A percentile compares a stretch with the other conserved stretches of the same genome.
Conservation (phyloP, 768 basidiomycete genomes). For the Sporobolomyces roseus region DNA sequence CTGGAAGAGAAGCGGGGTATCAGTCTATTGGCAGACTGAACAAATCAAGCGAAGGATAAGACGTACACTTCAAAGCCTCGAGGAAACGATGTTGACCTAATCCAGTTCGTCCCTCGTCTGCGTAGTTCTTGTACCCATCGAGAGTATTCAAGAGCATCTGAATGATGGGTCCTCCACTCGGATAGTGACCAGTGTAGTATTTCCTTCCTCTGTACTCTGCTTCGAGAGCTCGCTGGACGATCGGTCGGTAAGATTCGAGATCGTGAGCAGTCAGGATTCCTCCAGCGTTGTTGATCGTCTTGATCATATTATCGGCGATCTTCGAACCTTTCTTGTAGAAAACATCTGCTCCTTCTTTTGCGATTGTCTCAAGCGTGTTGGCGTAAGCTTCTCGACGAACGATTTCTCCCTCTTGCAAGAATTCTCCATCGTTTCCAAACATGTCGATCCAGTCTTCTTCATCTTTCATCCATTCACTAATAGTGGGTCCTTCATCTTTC, state of each 20-base stretch:
- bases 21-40: slow-evolving; percentile 5
- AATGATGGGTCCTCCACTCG: slow-evolving; percentile 79
- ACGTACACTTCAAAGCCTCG: slow-evolving; percentile 76
- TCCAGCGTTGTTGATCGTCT: slow-evolving; percentile 65
- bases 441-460: slow-evolving; percentile 73
- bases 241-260: slow-evolving; percentile 65
- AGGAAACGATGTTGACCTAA: slow-evolving; percentile 73
- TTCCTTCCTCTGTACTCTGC: slow-evolving; percentile 72
- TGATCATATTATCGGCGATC: slow-evolving; percentile 73
- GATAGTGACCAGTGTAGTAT: slow-evolving; percentile 79
- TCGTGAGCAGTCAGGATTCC: slow-evolving; percentile 77
- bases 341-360: slow-evolving; percentile 68
- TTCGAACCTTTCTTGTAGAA: slow-evolving; percentile 65
- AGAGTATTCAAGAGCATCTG: slow-evolving; percentile 86
- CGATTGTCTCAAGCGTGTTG: slow-evolving; percentile 68
- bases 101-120: slow-evolving; percentile 56
- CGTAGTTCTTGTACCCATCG: slow-evolving; percentile 62
- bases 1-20: slow-evolving; percentile 43
- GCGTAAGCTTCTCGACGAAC: slow-evolving; percentile 72
- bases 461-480: slow-evolving; percentile 57
- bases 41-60: slow-evolving; percentile 20
- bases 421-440: slow-evolving; percentile 70
- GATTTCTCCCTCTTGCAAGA: slow-evolving; percentile 69
- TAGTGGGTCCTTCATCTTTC: slow-evolving; percentile 12
- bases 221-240: slow-evolving; percentile 66